Base-by-base conservation (phyloP, 2,329 filamentous ascomycete genomes). In the Fusarium udum region DNA sequence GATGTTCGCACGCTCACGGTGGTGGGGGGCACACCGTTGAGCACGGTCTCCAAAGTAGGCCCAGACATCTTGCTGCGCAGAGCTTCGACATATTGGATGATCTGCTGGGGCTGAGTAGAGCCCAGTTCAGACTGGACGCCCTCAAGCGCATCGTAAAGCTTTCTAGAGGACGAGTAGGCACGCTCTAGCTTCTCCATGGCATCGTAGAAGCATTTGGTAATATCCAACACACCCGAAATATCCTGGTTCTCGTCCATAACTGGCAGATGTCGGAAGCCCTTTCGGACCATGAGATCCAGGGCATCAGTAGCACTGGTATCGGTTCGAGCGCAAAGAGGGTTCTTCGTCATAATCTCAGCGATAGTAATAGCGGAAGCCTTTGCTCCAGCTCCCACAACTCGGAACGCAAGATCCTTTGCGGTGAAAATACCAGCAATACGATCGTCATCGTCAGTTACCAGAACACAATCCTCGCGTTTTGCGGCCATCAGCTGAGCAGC, bases 191-290 rank as follows among this genome's bases (percentile, higher is more conserved):
- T 99, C 87, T 99, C 96, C 96, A 99, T 99, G 48, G 96, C 96
- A 84, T 99, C 96, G 84, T 99, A 99, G 84, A 99, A 99, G 85
- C 96, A 99, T 85, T 98, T 99, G 64, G 96, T 99, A 78, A 99
- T 99, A 83, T 99, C 96, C 61, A 99, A 87, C 75, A 99, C 95
- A 86, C 96, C 96, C 13, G 95, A 97, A 72, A 99, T 99, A 80
- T 99, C 95, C 84, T 99, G 96, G 83, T 99, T 98, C 86, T 99
- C 96, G 83, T 99, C 96, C 96, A 99, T 99, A 75, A 99, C 96
- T 7, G 96, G 96, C 80, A 99, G 84, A 86, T 99, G 96, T 77
- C 96, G 91, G 87, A 99, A 99, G 24, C 96, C 96, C 85, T 98
- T 98, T 77, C 95, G 90, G 64, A 99, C 96, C 96, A 99, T 99